Base-by-base conservation (phyloP, 306 rosid species). In the Prunus kanzakura region DNA sequence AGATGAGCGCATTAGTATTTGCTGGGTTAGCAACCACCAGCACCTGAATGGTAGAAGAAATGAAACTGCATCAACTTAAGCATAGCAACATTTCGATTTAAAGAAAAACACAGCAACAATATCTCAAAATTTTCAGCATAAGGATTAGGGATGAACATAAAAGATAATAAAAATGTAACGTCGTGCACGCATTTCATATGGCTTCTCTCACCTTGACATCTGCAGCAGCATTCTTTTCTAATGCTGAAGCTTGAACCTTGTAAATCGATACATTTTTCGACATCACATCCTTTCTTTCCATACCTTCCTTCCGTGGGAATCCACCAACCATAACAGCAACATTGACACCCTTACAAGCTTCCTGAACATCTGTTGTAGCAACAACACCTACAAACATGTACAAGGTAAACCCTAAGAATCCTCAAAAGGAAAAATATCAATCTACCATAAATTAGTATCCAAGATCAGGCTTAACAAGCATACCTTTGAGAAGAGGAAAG, bases 21-120 rank as follows among this genome's bases (percentile, higher is more conserved):
- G 97, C 97, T 12, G 99, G 99, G 84, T 95, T 90, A 11, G 99
- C 99, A 72, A 95, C 90, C 76, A 95, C 99, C 78, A 95, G 65
- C 65, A 95, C 97, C 98, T 94, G 77, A 51, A 54, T 20, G 22
- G 30, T 29, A 7, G 72, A 63, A 66, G 35, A 65, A 45, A 75
- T 73, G 18, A 55, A 75, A 71, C 65, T 61, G 65, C 60, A 69
- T 65, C 27, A 76, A 54, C 65, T 75, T 38, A 43, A 80, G 0
- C 7, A 32, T 16, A 71, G 51, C 16, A 68, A 41, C 46, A 77
- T 8, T 38, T 38, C 2, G 43, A 38, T 35, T 5, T 35, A 35
- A 35, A 35, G 41, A 35, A 35, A 35, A 38, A 38, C 43, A 38
- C 9, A 7, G 43, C 43, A 38, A 1, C 2, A 35, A 5, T 32